Evolutionary conservation across 2,329 filamentous ascomycete species (phyloP).

Genomic region (Fusarium gaditjirri): DNA sequence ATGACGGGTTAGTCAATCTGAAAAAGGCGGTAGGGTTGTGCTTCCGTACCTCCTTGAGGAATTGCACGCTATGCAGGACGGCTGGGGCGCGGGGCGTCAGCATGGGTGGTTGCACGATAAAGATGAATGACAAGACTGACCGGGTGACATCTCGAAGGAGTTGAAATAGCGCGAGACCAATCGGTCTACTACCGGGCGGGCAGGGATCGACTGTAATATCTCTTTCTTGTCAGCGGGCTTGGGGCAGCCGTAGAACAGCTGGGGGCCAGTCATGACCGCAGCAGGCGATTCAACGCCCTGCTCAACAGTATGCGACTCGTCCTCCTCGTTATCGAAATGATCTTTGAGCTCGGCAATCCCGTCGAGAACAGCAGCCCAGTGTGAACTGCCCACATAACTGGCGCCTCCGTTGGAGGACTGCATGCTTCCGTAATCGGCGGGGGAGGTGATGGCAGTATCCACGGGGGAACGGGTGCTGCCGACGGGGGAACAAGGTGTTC

Average conservation of each 20-base stretch:
- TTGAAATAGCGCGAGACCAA: slow-evolving; percentile 53
- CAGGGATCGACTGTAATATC: slow-evolving; percentile 49
- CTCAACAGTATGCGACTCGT: neutral
- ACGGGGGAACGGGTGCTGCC: neutral
- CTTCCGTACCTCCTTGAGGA: slow-evolving; percentile 9
- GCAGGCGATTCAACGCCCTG: neutral
- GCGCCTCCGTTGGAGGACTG: slow-evolving; percentile 36
- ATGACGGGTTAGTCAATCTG: neutral
- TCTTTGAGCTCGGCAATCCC: slow-evolving; percentile 54
- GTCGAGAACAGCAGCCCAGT: slow-evolving; percentile 56
- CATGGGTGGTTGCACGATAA: neutral
- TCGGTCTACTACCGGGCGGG: slow-evolving; percentile 47
- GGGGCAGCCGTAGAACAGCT: slow-evolving; percentile 49
- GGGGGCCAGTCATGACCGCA: slow-evolving; percentile 19
- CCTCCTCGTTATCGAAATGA: slow-evolving; percentile 47
- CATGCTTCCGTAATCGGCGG: slow-evolving; percentile 48
- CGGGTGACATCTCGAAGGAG: slow-evolving; percentile 41
- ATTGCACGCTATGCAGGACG: slow-evolving; percentile 3
- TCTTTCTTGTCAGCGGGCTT: slow-evolving; percentile 43
- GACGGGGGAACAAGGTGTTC: neutral
- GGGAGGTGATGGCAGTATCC: neutral
- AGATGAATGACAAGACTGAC: neutral
- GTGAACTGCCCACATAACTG: slow-evolving; percentile 50
- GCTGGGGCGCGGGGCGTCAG: neutral
- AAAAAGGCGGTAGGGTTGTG: neutral